Percentiles rank a stretch among this genome's conserved stretches.
These are phyloP conservation scores for Claviceps citrina DNA, from an alignment of 2,329 filamentous ascomycete genomes.

Conservation along the genomic window DNA sequence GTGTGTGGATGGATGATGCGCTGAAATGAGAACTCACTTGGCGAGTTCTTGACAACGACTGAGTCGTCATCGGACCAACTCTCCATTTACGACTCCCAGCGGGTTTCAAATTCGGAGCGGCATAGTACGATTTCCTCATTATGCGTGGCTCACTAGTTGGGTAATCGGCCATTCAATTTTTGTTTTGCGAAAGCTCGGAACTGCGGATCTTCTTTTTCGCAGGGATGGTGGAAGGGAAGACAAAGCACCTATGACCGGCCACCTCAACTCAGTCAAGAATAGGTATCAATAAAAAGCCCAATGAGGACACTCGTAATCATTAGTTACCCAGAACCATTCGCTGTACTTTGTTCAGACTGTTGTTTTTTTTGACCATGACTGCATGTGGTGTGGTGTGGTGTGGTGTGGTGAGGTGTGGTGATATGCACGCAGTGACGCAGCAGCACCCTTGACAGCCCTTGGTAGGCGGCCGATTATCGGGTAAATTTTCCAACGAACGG, in stretches of 20 bases:
- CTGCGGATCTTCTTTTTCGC: not conserved
- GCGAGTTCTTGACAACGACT: not conserved
- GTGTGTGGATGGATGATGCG: slow-evolving; percentile 6
- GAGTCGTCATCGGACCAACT: not conserved
- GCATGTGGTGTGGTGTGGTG: too few species aligned
- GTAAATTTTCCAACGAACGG: too few species aligned
- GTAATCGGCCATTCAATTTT: not conserved
- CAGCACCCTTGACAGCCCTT: too few species aligned
- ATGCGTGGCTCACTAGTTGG: not conserved
- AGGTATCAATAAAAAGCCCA: not conserved
- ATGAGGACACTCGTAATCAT: not conserved
- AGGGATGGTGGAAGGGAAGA: not conserved
- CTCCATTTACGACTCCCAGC: not conserved
- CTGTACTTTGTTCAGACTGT: too few species aligned
- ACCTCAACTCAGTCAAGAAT: not conserved
- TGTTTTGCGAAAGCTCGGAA: not conserved
- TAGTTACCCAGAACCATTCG: too few species aligned
- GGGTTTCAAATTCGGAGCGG: not conserved
- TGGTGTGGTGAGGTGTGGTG: too few species aligned
- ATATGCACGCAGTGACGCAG: too few species aligned
- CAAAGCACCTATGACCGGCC: not conserved
- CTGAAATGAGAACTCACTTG: slow-evolving; percentile 9
- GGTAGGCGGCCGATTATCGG: too few species aligned
- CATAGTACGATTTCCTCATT: not conserved
- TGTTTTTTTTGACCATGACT: too few species aligned